Conservation (phyloP, 2,329 filamentous ascomycete genomes). For the Septoria petroselini region DNA sequence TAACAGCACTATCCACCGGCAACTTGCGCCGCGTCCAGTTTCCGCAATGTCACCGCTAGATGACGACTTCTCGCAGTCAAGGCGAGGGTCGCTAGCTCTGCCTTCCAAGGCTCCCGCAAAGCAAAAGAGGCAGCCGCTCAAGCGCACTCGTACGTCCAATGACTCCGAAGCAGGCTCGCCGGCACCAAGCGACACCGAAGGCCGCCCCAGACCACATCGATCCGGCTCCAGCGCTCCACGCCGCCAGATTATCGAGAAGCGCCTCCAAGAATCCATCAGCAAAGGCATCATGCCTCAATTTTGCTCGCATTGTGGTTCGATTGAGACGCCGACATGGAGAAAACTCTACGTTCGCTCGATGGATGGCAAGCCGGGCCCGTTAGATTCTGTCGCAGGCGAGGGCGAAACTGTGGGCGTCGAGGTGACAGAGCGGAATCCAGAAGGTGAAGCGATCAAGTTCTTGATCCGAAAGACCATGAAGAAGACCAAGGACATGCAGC, state of each 20-base stretch:
- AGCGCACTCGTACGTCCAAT: constrained; percentile 26
- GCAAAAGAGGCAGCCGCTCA: constrained; percentile 37
- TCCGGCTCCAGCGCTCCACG: constrained; percentile 58
- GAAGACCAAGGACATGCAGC: constrained; percentile 39
- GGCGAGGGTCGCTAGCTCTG: constrained; percentile 38
- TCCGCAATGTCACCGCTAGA: constrained; percentile 20
- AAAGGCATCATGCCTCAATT: constrained; percentile 82
- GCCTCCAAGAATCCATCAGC: constrained; percentile 59
- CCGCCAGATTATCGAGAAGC: constrained; percentile 61
- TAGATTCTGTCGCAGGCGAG: constrained; percentile 69
- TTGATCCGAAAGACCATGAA: constrained; percentile 78
- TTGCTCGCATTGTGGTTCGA: constrained; percentile 89
- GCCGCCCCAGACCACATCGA: constrained; percentile 26
- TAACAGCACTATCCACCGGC: neutral
- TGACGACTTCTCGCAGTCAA: constrained; percentile 19
- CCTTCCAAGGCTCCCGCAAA: constrained; percentile 32
- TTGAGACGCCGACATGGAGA: constrained; percentile 94
- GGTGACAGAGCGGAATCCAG: constrained; percentile 59
- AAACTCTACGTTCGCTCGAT: constrained; percentile 82
- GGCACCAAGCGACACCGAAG: constrained; percentile 37
- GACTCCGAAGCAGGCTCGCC: constrained; percentile 39
- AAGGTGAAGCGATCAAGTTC: constrained; percentile 63
- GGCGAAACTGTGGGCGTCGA: constrained; percentile 73
- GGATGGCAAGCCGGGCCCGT: constrained; percentile 64
- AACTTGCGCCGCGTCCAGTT: neutral